Base-by-base conservation (phyloP, 495 filamentous ascomycete genomes). In the Podospora pseudopauciseta region DNA sequence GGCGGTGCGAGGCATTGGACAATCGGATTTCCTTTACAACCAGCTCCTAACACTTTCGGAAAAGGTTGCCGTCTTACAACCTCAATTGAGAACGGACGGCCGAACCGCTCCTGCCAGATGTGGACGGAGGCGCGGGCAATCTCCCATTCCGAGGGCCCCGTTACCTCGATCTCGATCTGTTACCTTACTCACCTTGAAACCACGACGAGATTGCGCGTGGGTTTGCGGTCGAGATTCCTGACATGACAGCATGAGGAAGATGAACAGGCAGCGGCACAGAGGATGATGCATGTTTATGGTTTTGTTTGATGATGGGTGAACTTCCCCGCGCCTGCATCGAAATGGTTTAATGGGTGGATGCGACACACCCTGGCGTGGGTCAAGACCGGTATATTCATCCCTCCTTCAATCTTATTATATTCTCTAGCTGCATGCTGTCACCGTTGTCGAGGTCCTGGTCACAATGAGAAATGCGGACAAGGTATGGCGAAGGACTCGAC, bases 1-100 rank as follows among this genome's bases (percentile, higher is more conserved):
- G 55, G 55, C 55, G n/a, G 7, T 26, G n/a, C 55, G 55, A 26
- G 55, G 55, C 55, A 26, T 58, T 58, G 55, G 55, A 58, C 55
- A 58, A 26, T 26, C 55, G 23, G 55, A 49, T 49, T 49, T 11
- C 15, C 39, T 49, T 13, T 32, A 32, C 30, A 56, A 20, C 9
- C n/a, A 58, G 0, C 13, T 20, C 23, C 19, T 58, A 19, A 58
- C 23, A 58, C n/a, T 58, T 58, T 58, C 55, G 55, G 55, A 58
- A 58, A 58, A 58, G n/a, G 55, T 13, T 58, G 23, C 55, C 55
- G 55, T 19, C 39, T 49, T 11, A 49, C 39, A 49, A 49, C 9
- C 39, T 49, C 39, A 11, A 49, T 49, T 49, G 39, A 49, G 39
- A 49, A 49, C 39, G 39, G 39, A 49, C 39, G 39, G 39, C 39